phyloP scores from a whole-genome alignment of 345 rosid genomes.

The Eucalyptus caleyi region DNA sequence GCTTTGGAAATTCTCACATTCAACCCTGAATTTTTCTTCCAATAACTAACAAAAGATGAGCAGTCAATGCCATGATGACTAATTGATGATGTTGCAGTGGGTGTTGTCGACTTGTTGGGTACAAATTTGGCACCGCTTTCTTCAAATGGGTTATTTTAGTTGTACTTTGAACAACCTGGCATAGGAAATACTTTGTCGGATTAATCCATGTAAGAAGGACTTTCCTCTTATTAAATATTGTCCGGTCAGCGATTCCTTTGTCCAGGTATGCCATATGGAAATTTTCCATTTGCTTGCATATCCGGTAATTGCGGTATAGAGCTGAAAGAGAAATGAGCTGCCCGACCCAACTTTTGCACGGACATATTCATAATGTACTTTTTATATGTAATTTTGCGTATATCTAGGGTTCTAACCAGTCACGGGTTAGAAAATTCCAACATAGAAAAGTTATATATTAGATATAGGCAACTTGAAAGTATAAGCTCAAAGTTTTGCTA shows the following conservation, averaged over 20 bases:
- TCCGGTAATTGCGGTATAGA: not conserved
- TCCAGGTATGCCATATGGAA: not conserved
- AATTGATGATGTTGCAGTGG: not conserved
- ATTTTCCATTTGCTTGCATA: not conserved
- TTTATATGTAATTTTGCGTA: not conserved
- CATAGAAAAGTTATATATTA: not conserved
- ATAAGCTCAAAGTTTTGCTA: not conserved
- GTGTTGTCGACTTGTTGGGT: not conserved
- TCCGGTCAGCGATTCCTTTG: not conserved
- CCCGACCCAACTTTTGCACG: not conserved
- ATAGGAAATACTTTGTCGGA: not conserved
- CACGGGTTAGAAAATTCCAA: not conserved
- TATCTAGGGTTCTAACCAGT: not conserved
- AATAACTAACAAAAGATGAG: not conserved
- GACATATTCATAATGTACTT: not conserved
- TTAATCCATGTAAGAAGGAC: not conserved
- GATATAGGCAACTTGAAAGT: not conserved
- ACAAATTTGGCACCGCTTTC: not conserved
- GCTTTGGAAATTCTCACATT: not conserved
- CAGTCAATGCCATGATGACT: not conserved
- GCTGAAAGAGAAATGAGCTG: not conserved
- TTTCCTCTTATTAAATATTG: not conserved
- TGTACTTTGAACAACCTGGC: not conserved
- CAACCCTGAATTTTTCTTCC: not conserved
- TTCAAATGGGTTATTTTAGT: not conserved